phyloP scores from a whole-genome alignment of 768 basidiomycete species.

The Hygrocybe coccinea region DNA sequence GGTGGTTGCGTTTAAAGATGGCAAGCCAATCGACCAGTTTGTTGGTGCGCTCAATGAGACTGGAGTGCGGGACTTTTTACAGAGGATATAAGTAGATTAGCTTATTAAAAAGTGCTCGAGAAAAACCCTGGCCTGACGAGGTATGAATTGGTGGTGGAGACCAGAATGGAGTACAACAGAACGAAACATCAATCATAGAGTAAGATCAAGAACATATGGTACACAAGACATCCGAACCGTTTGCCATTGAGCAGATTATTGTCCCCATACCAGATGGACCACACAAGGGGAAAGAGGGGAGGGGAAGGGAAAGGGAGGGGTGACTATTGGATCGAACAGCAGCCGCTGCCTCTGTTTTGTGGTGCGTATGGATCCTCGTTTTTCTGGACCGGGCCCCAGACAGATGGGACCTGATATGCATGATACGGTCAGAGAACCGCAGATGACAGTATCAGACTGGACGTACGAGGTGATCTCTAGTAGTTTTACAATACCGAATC shows the following conservation, averaged over 20 bases:
- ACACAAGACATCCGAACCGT: not conserved
- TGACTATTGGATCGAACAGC: constrained; percentile 56
- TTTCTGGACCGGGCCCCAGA: constrained; percentile 94
- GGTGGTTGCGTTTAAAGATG: constrained; percentile 70
- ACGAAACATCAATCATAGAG: too few species aligned
- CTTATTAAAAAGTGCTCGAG: not conserved
- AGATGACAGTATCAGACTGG: not conserved
- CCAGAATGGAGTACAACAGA: too few species aligned
- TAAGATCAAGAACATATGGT: too few species aligned
- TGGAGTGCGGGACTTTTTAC: constrained; percentile 43
- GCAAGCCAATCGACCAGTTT: constrained; percentile 55
- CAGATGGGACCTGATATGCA: constrained; percentile 65
- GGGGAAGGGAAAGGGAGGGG: not conserved
- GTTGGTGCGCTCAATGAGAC: constrained; percentile 51
- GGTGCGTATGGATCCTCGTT: constrained; percentile 91
- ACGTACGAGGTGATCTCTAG: constrained; percentile 83
- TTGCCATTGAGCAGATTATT: not conserved
- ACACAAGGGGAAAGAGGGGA: not conserved
- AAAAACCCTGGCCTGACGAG: too few species aligned
- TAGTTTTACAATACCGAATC: constrained; percentile 90
- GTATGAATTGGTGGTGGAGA: too few species aligned
- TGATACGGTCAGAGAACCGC: not conserved
- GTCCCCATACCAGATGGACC: not conserved
- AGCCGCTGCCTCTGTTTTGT: constrained; percentile 47
- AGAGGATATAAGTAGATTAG: constrained; percentile 28